Evolutionary conservation across 2,329 filamentous ascomycete genomes (phyloP).

Genomic region (Exophiala sp.): DNA sequence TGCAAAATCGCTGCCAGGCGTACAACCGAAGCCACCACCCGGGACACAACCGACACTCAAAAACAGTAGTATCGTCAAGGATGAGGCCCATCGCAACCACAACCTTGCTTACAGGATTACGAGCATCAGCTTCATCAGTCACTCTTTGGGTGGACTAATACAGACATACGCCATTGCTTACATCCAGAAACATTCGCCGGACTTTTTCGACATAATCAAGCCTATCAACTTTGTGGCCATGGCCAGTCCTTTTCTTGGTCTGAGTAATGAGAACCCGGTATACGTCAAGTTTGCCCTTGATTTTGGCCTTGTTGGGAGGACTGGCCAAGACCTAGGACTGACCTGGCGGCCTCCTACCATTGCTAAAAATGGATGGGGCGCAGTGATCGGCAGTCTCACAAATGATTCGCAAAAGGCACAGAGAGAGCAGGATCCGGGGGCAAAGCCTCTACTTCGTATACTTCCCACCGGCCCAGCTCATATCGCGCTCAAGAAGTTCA

Average conservation of each 20-base stretch:
- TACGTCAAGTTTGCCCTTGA: conserved; percentile 97
- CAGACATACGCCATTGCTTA: conserved; percentile 79
- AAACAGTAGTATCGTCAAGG: conserved; percentile 57
- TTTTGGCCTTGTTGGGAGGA: conserved; percentile 92
- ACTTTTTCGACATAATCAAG: conserved; percentile 72
- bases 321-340: conserved; percentile 88
- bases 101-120: conserved; percentile 62
- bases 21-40: conserved; percentile 29
- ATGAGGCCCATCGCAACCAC: conserved; percentile 39
- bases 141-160: conserved; percentile 84
- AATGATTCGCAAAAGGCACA: conserved; percentile 45
- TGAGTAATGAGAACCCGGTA: conserved; percentile 94
- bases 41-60: conserved; percentile 49
- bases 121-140: conserved; percentile 83
- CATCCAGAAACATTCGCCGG: conserved; percentile 80
- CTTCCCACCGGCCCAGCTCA: conserved; percentile 83
- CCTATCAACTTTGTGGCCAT: conserved; percentile 95
- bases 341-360: conserved; percentile 79
- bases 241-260: conserved; percentile 76
- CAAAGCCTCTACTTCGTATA: conserved; percentile 73
- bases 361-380: conserved; percentile 68
- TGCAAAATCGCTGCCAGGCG: conserved; percentile 46
- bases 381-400: conserved; percentile 67
- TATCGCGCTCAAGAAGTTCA: conserved; percentile 70
- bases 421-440: conserved; percentile 73